Evolutionary conservation across 1,139 yeast genomes (phyloP), one percentile per base, ranked within the genome.

Genomic region (Protomyces inundatus): DNA sequence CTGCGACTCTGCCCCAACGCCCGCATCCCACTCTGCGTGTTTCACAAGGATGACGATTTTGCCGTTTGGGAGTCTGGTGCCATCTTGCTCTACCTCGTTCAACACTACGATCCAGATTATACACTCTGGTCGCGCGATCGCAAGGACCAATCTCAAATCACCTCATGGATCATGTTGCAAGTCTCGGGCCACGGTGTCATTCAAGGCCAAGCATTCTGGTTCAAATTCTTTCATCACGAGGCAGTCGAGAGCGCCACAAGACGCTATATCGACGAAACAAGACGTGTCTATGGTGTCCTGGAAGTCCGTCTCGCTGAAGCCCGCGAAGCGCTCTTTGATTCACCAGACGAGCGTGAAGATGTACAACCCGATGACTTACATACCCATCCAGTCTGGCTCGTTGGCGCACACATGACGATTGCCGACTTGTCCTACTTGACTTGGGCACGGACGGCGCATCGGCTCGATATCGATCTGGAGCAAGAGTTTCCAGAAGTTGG

Each of bases 1-100:
- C 71, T 82, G 63, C 74, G 79, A 62, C 73, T 83, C 69, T 83
- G 84, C 71, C 85, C 86, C 35, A 84, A 84, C 69, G 88, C 88
- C 14, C 77, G 85, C 67, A 82, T 84, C 64, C 89, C 89, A 16
- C 79, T 83, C 0, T 71, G 85, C 30, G 77, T 79, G 3, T 85
- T 83, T 69, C 81, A 74, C 54, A 76, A 77, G 59, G 72, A 72
- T 45, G 73, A 79, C 16, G 65, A 73, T 69, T 66, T 70, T 52
- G 61, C 78, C 12, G 70, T 84, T 55, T 79, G 80, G 69, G 88
- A 85, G 73, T 77, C 85, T 42, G 87, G 81, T 33, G 86, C 87
- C 16, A 84, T 84, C 66, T 71, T 84, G 72, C 76, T 77, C 67
- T 84, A 83, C 69, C 73, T 84, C 55, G 82, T 80, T 64, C 82